phyloP scores from a whole-genome alignment of 306 rosid genomes.

The Acacia crassicarpa region DNA sequence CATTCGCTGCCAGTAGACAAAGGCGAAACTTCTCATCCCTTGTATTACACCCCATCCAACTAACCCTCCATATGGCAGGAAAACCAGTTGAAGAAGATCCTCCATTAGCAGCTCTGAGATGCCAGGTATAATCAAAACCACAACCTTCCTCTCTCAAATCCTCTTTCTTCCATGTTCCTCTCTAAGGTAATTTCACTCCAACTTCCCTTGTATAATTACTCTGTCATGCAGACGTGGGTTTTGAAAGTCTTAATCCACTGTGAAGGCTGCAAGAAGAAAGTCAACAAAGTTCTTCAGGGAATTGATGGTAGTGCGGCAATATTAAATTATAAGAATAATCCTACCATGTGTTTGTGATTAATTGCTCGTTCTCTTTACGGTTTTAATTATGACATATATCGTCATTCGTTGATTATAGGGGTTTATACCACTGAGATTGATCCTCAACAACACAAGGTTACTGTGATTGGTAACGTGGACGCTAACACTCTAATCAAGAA shows the following conservation, averaged over 20 bases:
- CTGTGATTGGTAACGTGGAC: slow-evolving; percentile 63
- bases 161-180: not conserved
- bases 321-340: not conserved
- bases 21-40: not conserved
- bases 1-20: not conserved
- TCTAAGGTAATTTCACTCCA: not conserved
- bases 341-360: not conserved
- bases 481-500: slow-evolving; percentile 53
- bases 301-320: slow-evolving; percentile 47
- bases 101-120: slow-evolving; percentile 40
- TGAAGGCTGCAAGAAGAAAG: slow-evolving; percentile 65
- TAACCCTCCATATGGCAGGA: slow-evolving; percentile 40
- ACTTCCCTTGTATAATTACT: not conserved
- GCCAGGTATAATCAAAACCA: slow-evolving; percentile 35
- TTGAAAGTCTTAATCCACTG: slow-evolving; percentile 66
- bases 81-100: slow-evolving; percentile 47
- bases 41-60: slow-evolving; percentile 18
- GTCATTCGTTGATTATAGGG: slow-evolving; percentile 33
- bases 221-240: slow-evolving; percentile 51
- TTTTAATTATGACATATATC: not conserved
- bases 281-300: slow-evolving; percentile 57
- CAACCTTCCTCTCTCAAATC: not conserved
- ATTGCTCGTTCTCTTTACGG: not conserved
- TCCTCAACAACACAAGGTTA: slow-evolving; percentile 61
- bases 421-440: slow-evolving; percentile 57